Base-by-base conservation (phyloP, 2,329 filamentous ascomycete species). In the Aspergillus brunneoviolaceus region DNA sequence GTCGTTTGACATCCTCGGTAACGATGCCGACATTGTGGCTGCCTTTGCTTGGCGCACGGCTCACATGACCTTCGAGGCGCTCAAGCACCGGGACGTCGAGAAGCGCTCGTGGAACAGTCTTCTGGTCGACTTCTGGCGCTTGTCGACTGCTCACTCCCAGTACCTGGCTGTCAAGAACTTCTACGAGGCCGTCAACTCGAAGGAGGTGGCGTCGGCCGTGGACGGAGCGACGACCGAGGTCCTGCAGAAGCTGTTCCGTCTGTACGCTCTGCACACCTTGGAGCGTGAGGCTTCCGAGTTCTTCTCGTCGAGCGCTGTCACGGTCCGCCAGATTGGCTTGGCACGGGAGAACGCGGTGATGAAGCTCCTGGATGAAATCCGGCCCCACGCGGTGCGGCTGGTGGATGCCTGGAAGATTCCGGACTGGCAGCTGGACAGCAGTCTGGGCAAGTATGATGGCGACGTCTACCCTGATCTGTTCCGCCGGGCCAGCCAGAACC, bases 91-190 rank as follows among this genome's bases (percentile, higher is more conserved):
- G 51, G 89, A 92, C 69, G 84, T 85, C 63, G 87, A 91, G 73
- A 91, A 91, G 81, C 85, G 86, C 69, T 84, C 88, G 0, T 92
- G 89, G 89, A 92, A 92, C 78, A 88, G 85, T 61, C 81, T 92
- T 9, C 83, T 92, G 16, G 87, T 92, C 14, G 88, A 92, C 76
- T 92, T 92, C 77, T 91, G 88, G 84, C 87, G 88, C 49, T 84
- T 92, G 5, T 87, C 84, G 59, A 91, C 89, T 5, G 89, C 89
- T 0, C 89, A 90, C 72, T 89, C 87, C 0, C 89, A 92, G 74
- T 92, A 91, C 75, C 83, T 91, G 66, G 84, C 92, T 0, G 89
- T 92, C 64, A 91, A 90, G 81, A 90, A 87, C 79, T 92, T 92
- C 79, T 91, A 95, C 77, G 81, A 86, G 4, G 80, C 85, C 2